phyloP scores from a whole-genome alignment of 2,329 filamentous ascomycete species.

The Beauveria sp. region DNA sequence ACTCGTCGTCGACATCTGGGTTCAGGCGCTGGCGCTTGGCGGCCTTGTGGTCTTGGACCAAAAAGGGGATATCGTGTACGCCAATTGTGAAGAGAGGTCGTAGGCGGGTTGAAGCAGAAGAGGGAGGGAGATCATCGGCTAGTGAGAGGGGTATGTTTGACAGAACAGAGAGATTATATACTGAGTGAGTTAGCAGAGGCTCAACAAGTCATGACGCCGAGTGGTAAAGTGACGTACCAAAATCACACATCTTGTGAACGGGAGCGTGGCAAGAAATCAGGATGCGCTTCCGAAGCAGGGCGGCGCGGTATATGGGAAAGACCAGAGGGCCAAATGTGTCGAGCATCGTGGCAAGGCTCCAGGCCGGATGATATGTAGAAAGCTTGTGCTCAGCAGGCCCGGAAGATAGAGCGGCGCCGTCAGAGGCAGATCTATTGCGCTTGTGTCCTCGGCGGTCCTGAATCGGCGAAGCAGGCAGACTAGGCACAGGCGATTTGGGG shows the following conservation, averaged over 20 bases:
- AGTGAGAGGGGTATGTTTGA: slow-evolving; percentile 78
- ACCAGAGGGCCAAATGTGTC: slow-evolving; percentile 84
- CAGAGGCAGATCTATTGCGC: slow-evolving; percentile 53
- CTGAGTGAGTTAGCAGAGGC: slow-evolving; percentile 37
- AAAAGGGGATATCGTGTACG: slow-evolving; percentile 80
- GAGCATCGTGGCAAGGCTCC: slow-evolving; percentile 69
- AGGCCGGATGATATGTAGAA: slow-evolving; percentile 75
- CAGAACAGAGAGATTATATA: slow-evolving; percentile 89
- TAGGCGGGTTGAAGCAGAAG: slow-evolving; percentile 56
- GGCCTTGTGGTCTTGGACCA: slow-evolving; percentile 54
- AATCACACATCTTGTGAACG: slow-evolving; percentile 79
- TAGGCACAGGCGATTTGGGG: slow-evolving; percentile 39
- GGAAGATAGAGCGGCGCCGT: slow-evolving; percentile 50
- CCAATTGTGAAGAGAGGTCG: slow-evolving; percentile 88
- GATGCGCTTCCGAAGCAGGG: slow-evolving; percentile 79
- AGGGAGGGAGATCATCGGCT: slow-evolving; percentile 58
- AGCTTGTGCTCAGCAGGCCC: slow-evolving; percentile 55
- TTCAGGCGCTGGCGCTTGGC: slow-evolving; percentile 32
- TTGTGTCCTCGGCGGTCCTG: slow-evolving; percentile 36
- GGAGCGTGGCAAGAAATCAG: slow-evolving; percentile 80
- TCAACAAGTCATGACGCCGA: slow-evolving; percentile 13
- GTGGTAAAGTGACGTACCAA: slow-evolving; percentile 50
- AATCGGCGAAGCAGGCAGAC: slow-evolving; percentile 29
- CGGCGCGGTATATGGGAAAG: slow-evolving; percentile 84
- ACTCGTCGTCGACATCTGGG: slow-evolving; percentile 35